A percentile compares a stretch with the other conserved stretches of the same genome.
Conservation (phyloP, 176 grass and related monocot genomes). For the Musa acuminata region DNA sequence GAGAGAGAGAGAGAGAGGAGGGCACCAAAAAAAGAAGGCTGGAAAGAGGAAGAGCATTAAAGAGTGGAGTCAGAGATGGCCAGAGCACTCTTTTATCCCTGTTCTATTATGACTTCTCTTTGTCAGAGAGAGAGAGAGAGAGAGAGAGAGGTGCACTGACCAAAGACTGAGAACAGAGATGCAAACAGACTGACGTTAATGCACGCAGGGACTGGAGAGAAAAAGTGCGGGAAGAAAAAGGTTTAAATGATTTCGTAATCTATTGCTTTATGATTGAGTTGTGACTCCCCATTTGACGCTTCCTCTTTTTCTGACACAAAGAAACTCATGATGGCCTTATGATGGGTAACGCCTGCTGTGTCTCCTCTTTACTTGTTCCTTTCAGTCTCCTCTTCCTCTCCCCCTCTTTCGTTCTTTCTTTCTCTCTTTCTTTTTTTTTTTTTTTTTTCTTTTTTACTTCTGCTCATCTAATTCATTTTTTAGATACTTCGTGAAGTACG, state of each 20-base stretch:
- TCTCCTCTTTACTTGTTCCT: neutral
- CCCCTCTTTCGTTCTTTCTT: neutral
- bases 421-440: neutral
- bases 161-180: no score
- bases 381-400: neutral
- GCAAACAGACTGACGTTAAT: no score
- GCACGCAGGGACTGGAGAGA: no score
- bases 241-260: slow-evolving; percentile 25
- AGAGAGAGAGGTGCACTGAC: neutral
- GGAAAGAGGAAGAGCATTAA: slow-evolving; percentile 22
- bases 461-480: no score
- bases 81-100: slow-evolving; percentile 6
- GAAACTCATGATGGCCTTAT: slow-evolving; percentile 2
- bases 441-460: neutral
- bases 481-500: no score
- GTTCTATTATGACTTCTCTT: slow-evolving; percentile 2
- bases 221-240: no score
- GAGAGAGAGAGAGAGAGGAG: no score
- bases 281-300: neutral
- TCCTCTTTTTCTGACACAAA: neutral
- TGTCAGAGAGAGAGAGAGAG: slow-evolving; percentile 6
- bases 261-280: slow-evolving; percentile 34
- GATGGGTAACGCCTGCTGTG: neutral
- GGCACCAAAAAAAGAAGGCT: slow-evolving; percentile 4
- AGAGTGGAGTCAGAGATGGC: neutral